Base-by-base conservation (phyloP, 805 yeast species). In the Cyberlindnera maclurae region DNA sequence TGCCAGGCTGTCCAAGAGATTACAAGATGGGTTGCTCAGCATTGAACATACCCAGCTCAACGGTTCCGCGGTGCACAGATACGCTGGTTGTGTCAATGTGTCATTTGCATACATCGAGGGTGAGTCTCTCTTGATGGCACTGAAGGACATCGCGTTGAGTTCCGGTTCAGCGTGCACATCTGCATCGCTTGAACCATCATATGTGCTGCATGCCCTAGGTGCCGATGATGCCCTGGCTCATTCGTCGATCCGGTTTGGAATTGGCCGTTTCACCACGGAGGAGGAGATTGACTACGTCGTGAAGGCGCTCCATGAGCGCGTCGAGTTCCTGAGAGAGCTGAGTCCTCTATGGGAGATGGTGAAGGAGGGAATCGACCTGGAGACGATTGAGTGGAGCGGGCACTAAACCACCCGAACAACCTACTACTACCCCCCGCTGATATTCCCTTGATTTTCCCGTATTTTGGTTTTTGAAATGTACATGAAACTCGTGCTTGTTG, bases 301-400 rank as follows among this genome's bases (percentile, higher is more conserved):
- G 47, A 70, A 82, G 42, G 96, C 96, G 12, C 86, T 93, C 42
- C 71, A 77, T 40, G 89, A 86, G 60, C 78, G 97, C 63, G 97
- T 93, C 39, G 81, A 79, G 47, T 87, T 87, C 65, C 73, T 93
- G 59, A 78, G 98, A 64, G 90, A 88, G 57, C 71, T 93, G 65
- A 79, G 93, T 41, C 98, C 98, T 35, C 70, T 93, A 54, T 93
- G 97, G 97, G 98, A 93, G 68, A 89, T 93, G 97, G 96, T 87
- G 41, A 96, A 93, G 64, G 97, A 93, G 50, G 98, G 98, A 50
- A 90, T 93, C 55, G 98, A 93, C 59, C 70, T 93, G 60, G 75
- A 82, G 56, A 74, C 94, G 26, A 93, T 93, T 55, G 95, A 93
- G 67, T 93, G 98, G 98, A 85, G 96, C 43, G 97, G 96, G 49